Evolutionary conservation across 129 eudicot species (phyloP).

Genomic region (Apium graveolens): DNA sequence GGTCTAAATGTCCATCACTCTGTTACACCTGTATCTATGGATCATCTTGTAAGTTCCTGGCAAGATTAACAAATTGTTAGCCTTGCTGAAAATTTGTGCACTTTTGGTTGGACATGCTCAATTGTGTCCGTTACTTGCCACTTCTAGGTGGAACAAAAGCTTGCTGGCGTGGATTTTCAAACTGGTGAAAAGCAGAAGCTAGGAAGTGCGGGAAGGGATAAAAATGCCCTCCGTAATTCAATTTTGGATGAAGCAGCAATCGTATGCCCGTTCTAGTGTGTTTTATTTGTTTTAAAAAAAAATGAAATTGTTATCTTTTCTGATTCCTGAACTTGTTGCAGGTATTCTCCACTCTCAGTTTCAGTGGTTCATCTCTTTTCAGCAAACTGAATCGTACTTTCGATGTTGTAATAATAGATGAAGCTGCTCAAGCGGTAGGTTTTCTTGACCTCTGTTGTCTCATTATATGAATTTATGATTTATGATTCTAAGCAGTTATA

Average conservation of each 20-base stretch:
- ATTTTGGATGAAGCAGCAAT: slow-evolving; percentile 92
- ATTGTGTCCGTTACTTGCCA: slow-evolving; percentile 10
- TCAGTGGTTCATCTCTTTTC: slow-evolving; percentile 78
- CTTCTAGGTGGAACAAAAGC: slow-evolving; percentile 83
- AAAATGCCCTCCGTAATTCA: slow-evolving; percentile 75
- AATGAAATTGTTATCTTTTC: slow-evolving; percentile 1
- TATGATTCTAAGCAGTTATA: not conserved
- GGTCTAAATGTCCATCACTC: slow-evolving; percentile 95
- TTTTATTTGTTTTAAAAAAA: not conserved
- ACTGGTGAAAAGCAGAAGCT: slow-evolving; percentile 78
- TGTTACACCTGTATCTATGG: slow-evolving; percentile 88
- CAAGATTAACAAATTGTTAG: not conserved
- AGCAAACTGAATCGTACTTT: slow-evolving; percentile 65
- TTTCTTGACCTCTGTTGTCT: slow-evolving; percentile 1
- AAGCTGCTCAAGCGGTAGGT: slow-evolving; percentile 99
- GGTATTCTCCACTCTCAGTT: slow-evolving; percentile 99
- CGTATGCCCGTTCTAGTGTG: slow-evolving; percentile 39
- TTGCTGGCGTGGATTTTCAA: slow-evolving; percentile 72
- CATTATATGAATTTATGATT: not conserved
- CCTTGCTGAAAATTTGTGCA: not conserved
- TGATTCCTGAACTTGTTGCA: slow-evolving; percentile 27
- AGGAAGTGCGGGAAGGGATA: slow-evolving; percentile 66
- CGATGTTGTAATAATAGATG: slow-evolving; percentile 95
- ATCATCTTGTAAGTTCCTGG: slow-evolving; percentile 60
- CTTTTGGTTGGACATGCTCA: slow-evolving; percentile 2